A percentile compares a stretch with the other conserved stretches of the same genome.
Evolutionary conservation across 169 alveolate species (phyloP).

Genomic region (Eimeria maxima): DNA sequence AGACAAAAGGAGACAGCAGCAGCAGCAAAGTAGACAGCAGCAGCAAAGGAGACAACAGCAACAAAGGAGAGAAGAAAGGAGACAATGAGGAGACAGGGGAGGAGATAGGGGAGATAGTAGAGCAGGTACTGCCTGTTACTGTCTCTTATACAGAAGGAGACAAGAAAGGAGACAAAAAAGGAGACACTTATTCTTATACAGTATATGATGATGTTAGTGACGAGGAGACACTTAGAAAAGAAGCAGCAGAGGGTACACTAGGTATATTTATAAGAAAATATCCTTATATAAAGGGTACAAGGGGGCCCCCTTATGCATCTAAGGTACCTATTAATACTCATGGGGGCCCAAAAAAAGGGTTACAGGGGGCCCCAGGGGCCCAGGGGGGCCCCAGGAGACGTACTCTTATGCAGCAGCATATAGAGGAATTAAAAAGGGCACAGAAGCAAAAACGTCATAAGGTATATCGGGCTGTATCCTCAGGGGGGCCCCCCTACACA

Average conservation of each 20-base stretch:
- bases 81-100: not conserved
- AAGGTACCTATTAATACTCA: not conserved
- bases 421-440: not conserved
- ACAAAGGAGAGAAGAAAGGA: not conserved
- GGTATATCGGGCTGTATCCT: not conserved
- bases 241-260: not conserved
- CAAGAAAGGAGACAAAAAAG: too few relatives aligned
- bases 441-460: not conserved
- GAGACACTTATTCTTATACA: not conserved
- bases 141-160: not conserved
- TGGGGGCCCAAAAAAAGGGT: not conserved
- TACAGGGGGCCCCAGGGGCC: not conserved
- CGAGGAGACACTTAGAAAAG: not conserved
- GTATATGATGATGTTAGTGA: constrained; percentile 31
- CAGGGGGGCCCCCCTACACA: not conserved
- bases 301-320: not conserved
- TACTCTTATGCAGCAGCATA: not conserved
- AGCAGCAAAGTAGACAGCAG: not conserved
- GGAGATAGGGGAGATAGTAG: not conserved
- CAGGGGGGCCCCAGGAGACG: constrained; percentile 10
- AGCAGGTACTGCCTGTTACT: constrained; percentile 13
- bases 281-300: constrained; percentile 13
- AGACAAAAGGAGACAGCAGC: not conserved
- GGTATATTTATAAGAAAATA: not conserved
- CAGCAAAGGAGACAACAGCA: not conserved